These are phyloP conservation scores for Chytridium lagenaria DNA, from an alignment of 371 early-diverging fungal species.

Conservation along the genomic window DNA sequence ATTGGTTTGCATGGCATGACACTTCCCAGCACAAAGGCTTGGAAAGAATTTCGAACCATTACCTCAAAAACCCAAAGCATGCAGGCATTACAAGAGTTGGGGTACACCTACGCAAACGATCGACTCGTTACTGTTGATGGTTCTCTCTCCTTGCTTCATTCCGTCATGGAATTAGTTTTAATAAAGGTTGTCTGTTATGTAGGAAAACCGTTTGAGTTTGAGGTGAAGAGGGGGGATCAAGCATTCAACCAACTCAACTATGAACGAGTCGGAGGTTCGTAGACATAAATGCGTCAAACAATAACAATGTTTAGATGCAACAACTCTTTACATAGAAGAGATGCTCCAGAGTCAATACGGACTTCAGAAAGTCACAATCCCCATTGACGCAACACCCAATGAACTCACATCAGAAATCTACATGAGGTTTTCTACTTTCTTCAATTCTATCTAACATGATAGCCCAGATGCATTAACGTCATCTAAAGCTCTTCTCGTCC, in stretches of 20 bases:
- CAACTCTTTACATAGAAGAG: conserved; percentile 28
- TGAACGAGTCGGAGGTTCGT: conserved; percentile 39
- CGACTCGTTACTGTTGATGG: neutral
- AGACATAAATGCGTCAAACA: neutral
- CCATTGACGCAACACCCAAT: conserved; percentile 29
- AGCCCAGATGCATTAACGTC: conserved; percentile 37
- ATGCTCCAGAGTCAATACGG: conserved; percentile 23
- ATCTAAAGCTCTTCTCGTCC: conserved; percentile 29
- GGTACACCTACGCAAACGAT: neutral
- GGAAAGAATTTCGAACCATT: too few relatives aligned
- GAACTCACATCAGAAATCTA: conserved; percentile 29
- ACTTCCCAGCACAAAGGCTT: too few relatives aligned
- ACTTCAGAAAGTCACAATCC: conserved; percentile 17
- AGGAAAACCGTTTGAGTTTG: conserved; percentile 37
- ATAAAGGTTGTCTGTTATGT: neutral
- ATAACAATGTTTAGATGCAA: conserved; percentile 10
- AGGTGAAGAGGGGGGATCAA: conserved; percentile 17
- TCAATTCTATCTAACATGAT: neutral
- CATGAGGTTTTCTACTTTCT: conserved; percentile 23
- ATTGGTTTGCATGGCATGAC: too few relatives aligned
- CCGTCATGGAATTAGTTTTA: neutral
- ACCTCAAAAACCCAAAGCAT: too few relatives aligned
- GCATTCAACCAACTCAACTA: conserved; percentile 39
- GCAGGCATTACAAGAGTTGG: neutral
- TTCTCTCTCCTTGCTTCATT: too few relatives aligned